Conservation (phyloP, 2,329 filamentous ascomycete genomes). For the Gaeumannomyces tritici region DNA sequence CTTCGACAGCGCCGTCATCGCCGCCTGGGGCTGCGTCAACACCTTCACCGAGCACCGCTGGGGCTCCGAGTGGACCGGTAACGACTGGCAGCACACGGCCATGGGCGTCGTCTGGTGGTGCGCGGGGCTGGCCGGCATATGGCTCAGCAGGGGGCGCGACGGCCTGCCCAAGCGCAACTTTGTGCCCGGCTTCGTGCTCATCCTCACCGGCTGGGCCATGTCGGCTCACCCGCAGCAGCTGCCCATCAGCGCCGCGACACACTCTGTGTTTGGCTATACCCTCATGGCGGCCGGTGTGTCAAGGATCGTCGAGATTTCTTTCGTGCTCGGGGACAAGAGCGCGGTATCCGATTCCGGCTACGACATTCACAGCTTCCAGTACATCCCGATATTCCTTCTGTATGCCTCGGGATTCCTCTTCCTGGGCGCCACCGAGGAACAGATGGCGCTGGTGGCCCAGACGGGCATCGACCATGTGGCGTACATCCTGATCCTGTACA, state of each 20-base stretch:
- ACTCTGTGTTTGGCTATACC: slow-evolving; percentile 86
- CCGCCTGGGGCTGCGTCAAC: slow-evolving; percentile 93
- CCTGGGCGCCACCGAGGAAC: slow-evolving; percentile 95
- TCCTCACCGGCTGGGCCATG: slow-evolving; percentile 94
- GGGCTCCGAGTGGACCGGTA: slow-evolving; percentile 81
- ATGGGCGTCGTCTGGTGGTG: slow-evolving; percentile 99
- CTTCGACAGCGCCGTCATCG: slow-evolving; percentile 86
- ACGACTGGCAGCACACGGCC: slow-evolving; percentile 95
- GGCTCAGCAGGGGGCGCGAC: slow-evolving; percentile 77
- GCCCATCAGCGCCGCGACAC: slow-evolving; percentile 77
- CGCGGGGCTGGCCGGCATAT: slow-evolving; percentile 82
- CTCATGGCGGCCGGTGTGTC: slow-evolving; percentile 82
- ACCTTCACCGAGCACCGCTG: slow-evolving; percentile 97
- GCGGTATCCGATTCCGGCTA: slow-evolving; percentile 57
- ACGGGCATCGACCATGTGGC: slow-evolving; percentile 79
- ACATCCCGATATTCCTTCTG: slow-evolving; percentile 54
- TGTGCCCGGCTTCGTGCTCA: slow-evolving; percentile 80
- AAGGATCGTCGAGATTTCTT: slow-evolving; percentile 83
- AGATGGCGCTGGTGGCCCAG: slow-evolving; percentile 69
- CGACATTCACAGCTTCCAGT: slow-evolving; percentile 55
- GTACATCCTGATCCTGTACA: slow-evolving; percentile 87
- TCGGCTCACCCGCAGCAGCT: slow-evolving; percentile 79
- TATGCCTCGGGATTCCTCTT: slow-evolving; percentile 93
- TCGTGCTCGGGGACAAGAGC: slow-evolving; percentile 67
- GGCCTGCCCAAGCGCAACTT: slow-evolving; percentile 87